phyloP scores from a whole-genome alignment of 495 filamentous ascomycete species.

The Antarctomyces pellizariae region DNA sequence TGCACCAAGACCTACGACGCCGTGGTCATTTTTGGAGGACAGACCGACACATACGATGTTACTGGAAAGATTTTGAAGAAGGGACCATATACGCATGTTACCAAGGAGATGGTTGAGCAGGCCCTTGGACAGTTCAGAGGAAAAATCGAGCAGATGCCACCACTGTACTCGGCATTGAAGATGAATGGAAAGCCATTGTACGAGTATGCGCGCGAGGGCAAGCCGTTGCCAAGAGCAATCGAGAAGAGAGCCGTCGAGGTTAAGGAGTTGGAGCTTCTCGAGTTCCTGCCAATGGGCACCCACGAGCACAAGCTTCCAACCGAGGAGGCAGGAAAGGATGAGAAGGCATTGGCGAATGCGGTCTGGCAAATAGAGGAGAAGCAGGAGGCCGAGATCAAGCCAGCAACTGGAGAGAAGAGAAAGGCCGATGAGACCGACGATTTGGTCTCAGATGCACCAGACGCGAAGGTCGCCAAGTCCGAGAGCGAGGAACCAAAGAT shows the following conservation, averaged over 20 bases:
- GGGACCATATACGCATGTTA: conserved; percentile 54
- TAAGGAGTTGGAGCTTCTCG: conserved; percentile 46
- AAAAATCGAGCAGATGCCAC: conserved; percentile 74
- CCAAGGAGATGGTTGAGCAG: conserved; percentile 51
- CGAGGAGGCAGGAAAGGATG: conserved; percentile 44
- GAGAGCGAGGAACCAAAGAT: conserved; percentile 23
- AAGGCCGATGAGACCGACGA: neutral
- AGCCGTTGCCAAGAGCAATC: conserved; percentile 62
- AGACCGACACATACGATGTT: conserved; percentile 79
- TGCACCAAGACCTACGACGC: conserved; percentile 90
- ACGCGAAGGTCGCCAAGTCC: neutral
- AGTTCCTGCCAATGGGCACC: conserved; percentile 70
- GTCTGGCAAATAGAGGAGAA: conserved; percentile 31
- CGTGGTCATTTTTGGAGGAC: conserved; percentile 70
- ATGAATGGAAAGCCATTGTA: conserved; percentile 82
- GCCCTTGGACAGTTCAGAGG: conserved; percentile 57
- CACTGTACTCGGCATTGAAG: conserved; percentile 74
- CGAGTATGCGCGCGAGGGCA: conserved; percentile 84
- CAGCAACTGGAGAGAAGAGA: conserved; percentile 2
- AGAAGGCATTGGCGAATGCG: conserved; percentile 50
- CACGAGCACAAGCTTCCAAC: conserved; percentile 52
- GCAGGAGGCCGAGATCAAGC: conserved; percentile 13
- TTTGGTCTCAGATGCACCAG: neutral
- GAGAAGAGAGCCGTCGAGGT: conserved; percentile 58
- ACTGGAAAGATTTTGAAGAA: conserved; percentile 58